These are phyloP conservation scores for Metroxylon sagu DNA, from an alignment of 176 grass and related monocot species.

Conservation along the genomic window DNA sequence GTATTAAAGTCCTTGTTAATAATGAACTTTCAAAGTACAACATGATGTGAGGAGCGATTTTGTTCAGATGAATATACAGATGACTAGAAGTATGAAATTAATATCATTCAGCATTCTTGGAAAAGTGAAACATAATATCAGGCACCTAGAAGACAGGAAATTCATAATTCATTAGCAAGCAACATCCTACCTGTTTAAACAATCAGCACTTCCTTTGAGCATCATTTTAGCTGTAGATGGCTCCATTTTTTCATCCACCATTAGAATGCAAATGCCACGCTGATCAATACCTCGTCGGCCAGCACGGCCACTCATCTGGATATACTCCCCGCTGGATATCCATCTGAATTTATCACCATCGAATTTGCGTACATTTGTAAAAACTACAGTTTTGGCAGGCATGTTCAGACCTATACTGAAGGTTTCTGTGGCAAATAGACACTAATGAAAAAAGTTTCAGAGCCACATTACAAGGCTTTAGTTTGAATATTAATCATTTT, in stretches of 20 bases:
- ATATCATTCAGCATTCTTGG: too few relatives aligned
- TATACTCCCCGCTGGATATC: conserved; percentile 92
- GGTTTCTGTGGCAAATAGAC: conserved; percentile 94
- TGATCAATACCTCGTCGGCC: conserved; percentile 87
- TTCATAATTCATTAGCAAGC: too few relatives aligned
- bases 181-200: conserved; percentile 69
- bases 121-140: too few relatives aligned
- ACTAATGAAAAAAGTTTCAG: conserved; percentile 45
- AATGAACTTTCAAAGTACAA: too few relatives aligned
- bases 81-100: too few relatives aligned
- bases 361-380: conserved; percentile 93
- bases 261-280: conserved; percentile 90
- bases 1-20: too few relatives aligned
- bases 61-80: too few relatives aligned
- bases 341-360: conserved; percentile 93
- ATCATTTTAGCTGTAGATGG: conserved; percentile 93
- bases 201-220: conserved; percentile 91
- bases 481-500: too few relatives aligned
- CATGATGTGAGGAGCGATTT: too few relatives aligned
- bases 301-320: conserved; percentile 96
- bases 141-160: too few relatives aligned
- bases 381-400: conserved; percentile 97
- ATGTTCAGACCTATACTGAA: conserved; percentile 99
- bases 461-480: background rate
- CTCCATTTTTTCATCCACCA: conserved; percentile 98